Evolutionary conservation across 352 stramenopile genomes (phyloP).

Genomic region (Phytophthora pini): DNA sequence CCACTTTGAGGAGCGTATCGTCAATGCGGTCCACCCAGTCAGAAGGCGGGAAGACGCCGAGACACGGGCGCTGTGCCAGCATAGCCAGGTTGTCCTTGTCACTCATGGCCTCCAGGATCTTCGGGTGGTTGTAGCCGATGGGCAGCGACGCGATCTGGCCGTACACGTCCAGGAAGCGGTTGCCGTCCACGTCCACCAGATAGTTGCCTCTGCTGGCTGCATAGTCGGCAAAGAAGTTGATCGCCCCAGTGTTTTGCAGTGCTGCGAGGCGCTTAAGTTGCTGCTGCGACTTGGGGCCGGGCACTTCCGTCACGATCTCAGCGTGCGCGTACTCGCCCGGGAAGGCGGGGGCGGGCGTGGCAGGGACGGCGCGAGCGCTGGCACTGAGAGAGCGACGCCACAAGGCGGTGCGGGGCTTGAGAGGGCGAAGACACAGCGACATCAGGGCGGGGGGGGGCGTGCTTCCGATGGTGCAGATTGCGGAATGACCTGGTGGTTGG

Average conservation of each 20-base stretch:
- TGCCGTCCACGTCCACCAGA: conserved; percentile 86
- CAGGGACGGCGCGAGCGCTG: conserved; percentile 30
- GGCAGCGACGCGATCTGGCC: conserved; percentile 86
- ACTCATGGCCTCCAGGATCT: conserved; percentile 67
- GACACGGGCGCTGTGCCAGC: conserved; percentile 75
- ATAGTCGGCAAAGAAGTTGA: conserved; percentile 88
- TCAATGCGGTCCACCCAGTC: conserved; percentile 82
- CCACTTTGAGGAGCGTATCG: conserved; percentile 64
- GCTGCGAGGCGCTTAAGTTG: conserved; percentile 55
- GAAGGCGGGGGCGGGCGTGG: conserved; percentile 65
- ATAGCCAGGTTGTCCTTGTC: conserved; percentile 69
- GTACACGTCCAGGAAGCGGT: conserved; percentile 86
- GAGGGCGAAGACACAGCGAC: conserved; percentile 5
- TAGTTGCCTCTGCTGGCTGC: conserved; percentile 81
- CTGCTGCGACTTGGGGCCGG: conserved; percentile 69
- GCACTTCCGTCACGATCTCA: conserved; percentile 64
- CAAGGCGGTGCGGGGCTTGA: conserved; percentile 13
- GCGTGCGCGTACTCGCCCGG: conserved; percentile 63
- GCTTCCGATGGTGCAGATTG: conserved; percentile 38
- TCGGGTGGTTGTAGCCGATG: conserved; percentile 89
- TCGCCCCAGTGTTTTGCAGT: conserved; percentile 70
- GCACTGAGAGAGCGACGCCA: conserved; percentile 22
- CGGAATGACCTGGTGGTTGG: no score
- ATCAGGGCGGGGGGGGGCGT: conserved; percentile 8
- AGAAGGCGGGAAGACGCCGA: conserved; percentile 76